Percentiles rank a stretch among this genome's conserved stretches.
Conservation (phyloP, 2,329 filamentous ascomycete species). For the Diaporthe nobilis region DNA sequence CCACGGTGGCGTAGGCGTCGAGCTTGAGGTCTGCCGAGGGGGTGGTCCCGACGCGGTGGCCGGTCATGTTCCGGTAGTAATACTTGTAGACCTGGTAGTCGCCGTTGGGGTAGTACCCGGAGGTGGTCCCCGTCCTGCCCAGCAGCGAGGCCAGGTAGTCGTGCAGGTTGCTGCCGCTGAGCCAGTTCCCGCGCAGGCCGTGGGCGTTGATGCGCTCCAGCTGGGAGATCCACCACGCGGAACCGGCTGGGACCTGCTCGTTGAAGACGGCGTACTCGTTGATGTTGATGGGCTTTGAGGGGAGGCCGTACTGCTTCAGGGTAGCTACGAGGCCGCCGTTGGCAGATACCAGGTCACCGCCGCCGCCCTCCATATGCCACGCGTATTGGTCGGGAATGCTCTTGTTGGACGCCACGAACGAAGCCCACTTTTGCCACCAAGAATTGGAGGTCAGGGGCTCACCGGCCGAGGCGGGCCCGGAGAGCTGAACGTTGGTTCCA, state of each 20-base stretch:
- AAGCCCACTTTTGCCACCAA: slow-evolving; percentile 58
- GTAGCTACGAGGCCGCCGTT: slow-evolving; percentile 48
- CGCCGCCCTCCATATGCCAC: slow-evolving; percentile 56
- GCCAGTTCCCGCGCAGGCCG: slow-evolving; percentile 63
- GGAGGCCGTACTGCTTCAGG: slow-evolving; percentile 49
- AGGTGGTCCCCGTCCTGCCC: slow-evolving; percentile 45
- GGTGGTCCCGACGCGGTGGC: slow-evolving; percentile 54
- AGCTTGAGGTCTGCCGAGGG: slow-evolving; percentile 52
- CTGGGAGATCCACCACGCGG: slow-evolving; percentile 61
- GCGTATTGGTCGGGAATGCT: slow-evolving; percentile 59
- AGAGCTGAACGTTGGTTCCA: slow-evolving; percentile 48
- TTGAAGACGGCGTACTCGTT: slow-evolving; percentile 61
- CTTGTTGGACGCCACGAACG: slow-evolving; percentile 52
- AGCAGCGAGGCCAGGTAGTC: slow-evolving; percentile 60
- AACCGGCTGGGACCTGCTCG: slow-evolving; percentile 58
- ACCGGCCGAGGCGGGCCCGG: slow-evolving; percentile 55
- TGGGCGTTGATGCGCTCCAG: slow-evolving; percentile 59
- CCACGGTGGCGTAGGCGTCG: slow-evolving; percentile 56
- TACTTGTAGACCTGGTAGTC: slow-evolving; percentile 64
- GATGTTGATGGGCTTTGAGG: slow-evolving; percentile 57
- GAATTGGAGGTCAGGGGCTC: slow-evolving; percentile 50
- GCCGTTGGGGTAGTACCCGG: slow-evolving; percentile 42
- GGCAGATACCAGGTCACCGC: slow-evolving; percentile 48
- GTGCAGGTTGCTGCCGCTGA: slow-evolving; percentile 55
- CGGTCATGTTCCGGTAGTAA: slow-evolving; percentile 60